Conservation (phyloP, 2,329 filamentous ascomycete genomes). For the Amauroascus verrucosus region DNA sequence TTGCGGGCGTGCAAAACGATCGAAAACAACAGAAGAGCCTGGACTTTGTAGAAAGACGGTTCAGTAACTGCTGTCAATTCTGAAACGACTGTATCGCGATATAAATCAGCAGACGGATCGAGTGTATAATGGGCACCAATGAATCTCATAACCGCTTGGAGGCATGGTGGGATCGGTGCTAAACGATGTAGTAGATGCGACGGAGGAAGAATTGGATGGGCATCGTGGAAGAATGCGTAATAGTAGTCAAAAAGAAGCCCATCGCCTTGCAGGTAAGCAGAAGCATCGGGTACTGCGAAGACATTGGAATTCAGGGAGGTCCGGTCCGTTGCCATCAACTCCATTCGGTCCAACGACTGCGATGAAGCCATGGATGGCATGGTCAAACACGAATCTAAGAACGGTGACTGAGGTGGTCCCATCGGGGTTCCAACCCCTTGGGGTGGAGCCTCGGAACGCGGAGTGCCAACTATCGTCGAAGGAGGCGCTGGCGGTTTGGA, state of each 20-base stretch:
- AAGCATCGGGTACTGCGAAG: slow-evolving; percentile 29
- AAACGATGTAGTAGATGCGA: slow-evolving; percentile 31
- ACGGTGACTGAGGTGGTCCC: slow-evolving; percentile 6
- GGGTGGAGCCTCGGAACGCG: slow-evolving; percentile 2
- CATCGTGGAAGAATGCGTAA: slow-evolving; percentile 46
- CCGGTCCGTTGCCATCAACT: slow-evolving; percentile 7
- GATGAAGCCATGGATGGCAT: slow-evolving; percentile 14
- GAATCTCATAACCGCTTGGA: slow-evolving; percentile 48
- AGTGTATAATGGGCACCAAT: slow-evolving; percentile 47
- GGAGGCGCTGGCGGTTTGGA: slow-evolving; percentile 38
- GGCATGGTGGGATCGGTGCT: slow-evolving; percentile 35
- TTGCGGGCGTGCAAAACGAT: slow-evolving; percentile 69
- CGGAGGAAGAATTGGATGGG: slow-evolving; percentile 49
- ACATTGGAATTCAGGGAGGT: slow-evolving; percentile 14
- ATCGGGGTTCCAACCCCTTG: slow-evolving; percentile 3
- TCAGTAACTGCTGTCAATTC: slow-evolving; percentile 27
- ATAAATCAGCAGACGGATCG: slow-evolving; percentile 36
- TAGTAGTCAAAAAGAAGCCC: slow-evolving; percentile 43
- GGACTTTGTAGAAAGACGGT: slow-evolving; percentile 55
- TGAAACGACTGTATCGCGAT: slow-evolving; percentile 30
- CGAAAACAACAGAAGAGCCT: slow-evolving; percentile 65
- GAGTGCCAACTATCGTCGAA: slow-evolving; percentile 12
- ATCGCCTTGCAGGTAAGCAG: slow-evolving; percentile 22
- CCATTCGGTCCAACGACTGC: slow-evolving; percentile 5
- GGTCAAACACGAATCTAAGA: slow-evolving; percentile 12